phyloP scores from a whole-genome alignment of 1,139 yeast genomes.

The Magnusiomyces suaveolens region DNA sequence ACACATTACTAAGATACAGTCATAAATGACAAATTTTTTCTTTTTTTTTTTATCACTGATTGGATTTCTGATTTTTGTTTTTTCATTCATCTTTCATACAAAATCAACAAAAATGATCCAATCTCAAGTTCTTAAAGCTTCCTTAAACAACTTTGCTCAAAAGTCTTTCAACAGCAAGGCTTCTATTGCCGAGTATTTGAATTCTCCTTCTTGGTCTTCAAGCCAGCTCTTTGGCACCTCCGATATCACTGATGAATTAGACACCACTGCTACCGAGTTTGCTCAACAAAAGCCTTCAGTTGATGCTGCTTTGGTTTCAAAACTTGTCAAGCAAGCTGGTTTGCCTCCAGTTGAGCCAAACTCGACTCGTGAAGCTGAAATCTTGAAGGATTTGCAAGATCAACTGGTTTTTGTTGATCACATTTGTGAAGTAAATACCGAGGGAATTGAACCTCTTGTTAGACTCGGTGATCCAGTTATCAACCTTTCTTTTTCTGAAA shows the following conservation, averaged over 20 bases:
- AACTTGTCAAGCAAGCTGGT: constrained; percentile 26
- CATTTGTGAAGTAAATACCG: constrained; percentile 29
- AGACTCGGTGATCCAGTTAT: constrained; percentile 24
- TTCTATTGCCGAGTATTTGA: constrained; percentile 19
- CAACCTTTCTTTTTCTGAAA: background rate
- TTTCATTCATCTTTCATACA: background rate
- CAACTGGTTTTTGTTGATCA: constrained; percentile 33
- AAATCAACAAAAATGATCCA: too few species aligned
- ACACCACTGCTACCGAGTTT: background rate
- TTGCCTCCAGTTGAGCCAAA: constrained; percentile 19
- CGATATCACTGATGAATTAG: background rate
- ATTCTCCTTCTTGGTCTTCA: constrained; percentile 25
- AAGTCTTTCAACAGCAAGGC: constrained; percentile 9
- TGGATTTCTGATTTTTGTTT: too few species aligned
- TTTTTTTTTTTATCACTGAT: too few species aligned
- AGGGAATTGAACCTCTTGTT: constrained; percentile 27
- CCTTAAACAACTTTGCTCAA: constrained; percentile 7
- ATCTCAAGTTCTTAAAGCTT: too few species aligned
- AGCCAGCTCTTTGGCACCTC: constrained; percentile 17
- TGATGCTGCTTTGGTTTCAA: constrained; percentile 20
- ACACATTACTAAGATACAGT: too few species aligned
- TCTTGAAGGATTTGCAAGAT: constrained; percentile 26
- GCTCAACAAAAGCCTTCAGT: constrained; percentile 12
- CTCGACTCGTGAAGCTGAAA: constrained; percentile 16
- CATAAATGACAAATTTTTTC: too few species aligned